Evolutionary conservation across 768 basidiomycete genomes (phyloP), one percentile per base, ranked within the genome.

Genomic region (Dendrothele bispora): DNA sequence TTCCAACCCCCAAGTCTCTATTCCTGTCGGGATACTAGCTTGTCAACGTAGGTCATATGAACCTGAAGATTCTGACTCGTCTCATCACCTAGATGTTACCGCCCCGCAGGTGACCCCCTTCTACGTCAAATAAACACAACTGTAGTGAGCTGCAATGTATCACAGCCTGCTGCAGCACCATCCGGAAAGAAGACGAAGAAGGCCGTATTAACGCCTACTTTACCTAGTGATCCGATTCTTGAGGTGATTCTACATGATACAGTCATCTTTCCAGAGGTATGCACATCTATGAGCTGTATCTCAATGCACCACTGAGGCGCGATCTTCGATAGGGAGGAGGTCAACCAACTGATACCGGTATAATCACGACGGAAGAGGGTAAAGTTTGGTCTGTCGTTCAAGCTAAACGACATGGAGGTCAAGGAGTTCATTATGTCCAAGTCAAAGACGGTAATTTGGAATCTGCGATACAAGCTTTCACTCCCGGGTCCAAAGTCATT

Each of bases 231-330:
- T 28, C 74, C 82, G 3, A 64, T 84, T 15, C 73, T 88, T 39
- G 84, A 88, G 56, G 68, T 91, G 7, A 72, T 83, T 42, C 67
- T 90, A 37, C 82, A 86, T 43, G 90, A 91, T 59, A 90, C 88
- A 0, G 75, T 87, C 11, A 77, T 90, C 39, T 91, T 91, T 61
- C 89, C 90, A 0, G 88, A 91, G 64, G 89, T 88, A n/a, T n/a
- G n/a, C n/a, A 8, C 40, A 24, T 5, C 11, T 5, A 24, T 3
- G 4, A n/a, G 30, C 18, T 8, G 24, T 5, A 17, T 20, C 5
- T 8, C 25, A n/a, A n/a, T 44, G 14, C 17, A 32, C 26, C 18
- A n/a, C 27, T 40, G 20, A 35, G 43, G 26, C 28, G 27, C 8
- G 7, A 2, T 30, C 1, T 11, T 25, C n/a, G 39, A 20, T 27